Base-by-base conservation (phyloP, 2,329 filamentous ascomycete species). In the Trichoderma atrobrunneum region DNA sequence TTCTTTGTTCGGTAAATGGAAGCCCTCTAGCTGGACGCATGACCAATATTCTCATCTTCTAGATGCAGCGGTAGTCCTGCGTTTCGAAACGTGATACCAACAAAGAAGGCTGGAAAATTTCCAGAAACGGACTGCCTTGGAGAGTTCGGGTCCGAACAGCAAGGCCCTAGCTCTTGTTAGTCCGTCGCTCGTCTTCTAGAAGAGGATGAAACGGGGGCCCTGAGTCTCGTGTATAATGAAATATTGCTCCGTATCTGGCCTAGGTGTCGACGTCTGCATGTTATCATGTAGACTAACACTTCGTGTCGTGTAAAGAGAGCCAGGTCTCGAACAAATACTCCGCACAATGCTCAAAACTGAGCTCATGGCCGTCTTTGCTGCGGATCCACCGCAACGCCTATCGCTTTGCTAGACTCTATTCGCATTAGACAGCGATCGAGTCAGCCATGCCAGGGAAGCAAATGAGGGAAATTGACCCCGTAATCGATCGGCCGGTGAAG, bases 371-470 rank as follows among this genome's bases (percentile, higher is more conserved):
- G 66, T 21, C 57, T 32, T 54, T n/a, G 54, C 21, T n/a, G 54
- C 34, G 56, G 65, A 68, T 60, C 65, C 56, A 48, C 36, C 26
- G 56, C n/a, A 34, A 32, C 7, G 43, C 12, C 36, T 61, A 60
- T 69, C 51, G 34, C 32, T 59, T 30, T 71, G 69, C 69, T 51
- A 64, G 24, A 26, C 61, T 30, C 61, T 32, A 63, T 65, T 54
- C 28, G 66, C 39, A 36, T 61, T 57, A 72, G 63, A 60, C 4
- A 56, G 32, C 59, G 56, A 63, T 72, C 57, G 70, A 72, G 63
- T 51, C 70, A 66, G 66, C 57, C 64, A 75, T 74, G 76, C 75
- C 74, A 76, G 74, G 76, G 68, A 76, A 74, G 73, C 76, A 75
- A 76, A 76, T 77, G 32, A 70, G 32, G 57, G 71, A 59, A 67